Conservation (phyloP, 768 basidiomycete species). For the Psilocybe cubensis region DNA sequence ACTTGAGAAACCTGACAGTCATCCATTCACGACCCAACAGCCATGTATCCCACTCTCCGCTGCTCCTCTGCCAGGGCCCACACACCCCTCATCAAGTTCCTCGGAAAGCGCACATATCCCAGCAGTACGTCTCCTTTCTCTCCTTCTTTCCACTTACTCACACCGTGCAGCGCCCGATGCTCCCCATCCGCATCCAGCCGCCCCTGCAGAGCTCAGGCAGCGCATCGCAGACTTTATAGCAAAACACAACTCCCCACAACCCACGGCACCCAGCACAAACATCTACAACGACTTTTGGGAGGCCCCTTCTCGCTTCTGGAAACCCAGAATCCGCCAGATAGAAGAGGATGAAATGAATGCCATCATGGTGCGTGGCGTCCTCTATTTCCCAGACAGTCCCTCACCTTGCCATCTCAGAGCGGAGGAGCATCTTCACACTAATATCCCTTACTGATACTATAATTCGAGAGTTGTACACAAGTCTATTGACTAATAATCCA, state of each 20-base stretch:
- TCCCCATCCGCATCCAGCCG: slow-evolving; percentile 65
- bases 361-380: slow-evolving; percentile 52
- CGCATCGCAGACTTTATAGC: slow-evolving; percentile 48
- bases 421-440: slow-evolving; percentile 73
- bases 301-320: slow-evolving; percentile 64
- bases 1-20: slow-evolving; percentile 1
- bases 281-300: slow-evolving; percentile 63
- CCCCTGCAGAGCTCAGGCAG: slow-evolving; percentile 62
- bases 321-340: slow-evolving; percentile 48
- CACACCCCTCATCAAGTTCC: slow-evolving; percentile 64
- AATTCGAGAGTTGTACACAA: slow-evolving; percentile 16
- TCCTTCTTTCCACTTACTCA: slow-evolving; percentile 1
- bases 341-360: slow-evolving; percentile 67
- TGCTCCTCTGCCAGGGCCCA: slow-evolving; percentile 44
- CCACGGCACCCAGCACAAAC: slow-evolving; percentile 12
- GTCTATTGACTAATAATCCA: not conserved
- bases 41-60: slow-evolving; percentile 30
- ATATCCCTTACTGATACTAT: slow-evolving; percentile 27
- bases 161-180: slow-evolving; percentile 33
- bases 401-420: slow-evolving; percentile 50
- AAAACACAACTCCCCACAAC: slow-evolving; percentile 32
- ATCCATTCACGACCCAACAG: not conserved
- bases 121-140: slow-evolving; percentile 35
- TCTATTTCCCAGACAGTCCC: not conserved
- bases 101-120: slow-evolving; percentile 61